A percentile compares a stretch with the other conserved stretches of the same genome.
Evolutionary conservation across 176 grass and related monocot species (phyloP).

Genomic region (Coix lacrymajobi): DNA sequence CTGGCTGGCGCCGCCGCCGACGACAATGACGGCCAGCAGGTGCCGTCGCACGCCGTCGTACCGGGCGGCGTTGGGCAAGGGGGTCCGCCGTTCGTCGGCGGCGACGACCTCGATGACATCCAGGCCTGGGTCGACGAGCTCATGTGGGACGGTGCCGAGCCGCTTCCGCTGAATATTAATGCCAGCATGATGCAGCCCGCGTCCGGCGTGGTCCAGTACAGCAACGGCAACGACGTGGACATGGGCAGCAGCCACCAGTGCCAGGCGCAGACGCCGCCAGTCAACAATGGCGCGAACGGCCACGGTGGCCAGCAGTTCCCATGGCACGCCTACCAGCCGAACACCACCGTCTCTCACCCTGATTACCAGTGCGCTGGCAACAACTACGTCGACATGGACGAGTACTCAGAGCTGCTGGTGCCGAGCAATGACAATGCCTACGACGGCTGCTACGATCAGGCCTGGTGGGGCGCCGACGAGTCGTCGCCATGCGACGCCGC

Average conservation of each 20-base stretch:
- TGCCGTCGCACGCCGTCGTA: background rate
- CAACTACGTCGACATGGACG: background rate
- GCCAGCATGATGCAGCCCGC: background rate
- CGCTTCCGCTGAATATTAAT: background rate
- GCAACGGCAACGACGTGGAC: background rate
- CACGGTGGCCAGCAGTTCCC: background rate
- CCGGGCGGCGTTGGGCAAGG: background rate
- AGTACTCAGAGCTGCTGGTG: background rate
- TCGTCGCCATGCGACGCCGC: background rate
- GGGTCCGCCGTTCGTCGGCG: background rate
- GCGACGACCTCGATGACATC: background rate
- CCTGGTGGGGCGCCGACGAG: background rate
- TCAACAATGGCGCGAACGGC: constrained; percentile 10
- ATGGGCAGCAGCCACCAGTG: background rate
- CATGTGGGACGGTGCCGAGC: background rate
- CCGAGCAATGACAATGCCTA: background rate
- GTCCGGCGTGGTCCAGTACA: background rate
- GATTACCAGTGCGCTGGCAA: background rate
- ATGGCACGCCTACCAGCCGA: constrained; percentile 1
- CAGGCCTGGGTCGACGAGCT: background rate
- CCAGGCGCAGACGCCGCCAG: background rate
- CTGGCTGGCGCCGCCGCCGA: background rate
- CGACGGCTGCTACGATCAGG: background rate
- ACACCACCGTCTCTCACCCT: background rate
- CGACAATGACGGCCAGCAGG: background rate